A percentile compares a stretch with the other conserved stretches of the same genome.
Conservation (phyloP, 345 rosid species). For the Citrus hindsii region DNA sequence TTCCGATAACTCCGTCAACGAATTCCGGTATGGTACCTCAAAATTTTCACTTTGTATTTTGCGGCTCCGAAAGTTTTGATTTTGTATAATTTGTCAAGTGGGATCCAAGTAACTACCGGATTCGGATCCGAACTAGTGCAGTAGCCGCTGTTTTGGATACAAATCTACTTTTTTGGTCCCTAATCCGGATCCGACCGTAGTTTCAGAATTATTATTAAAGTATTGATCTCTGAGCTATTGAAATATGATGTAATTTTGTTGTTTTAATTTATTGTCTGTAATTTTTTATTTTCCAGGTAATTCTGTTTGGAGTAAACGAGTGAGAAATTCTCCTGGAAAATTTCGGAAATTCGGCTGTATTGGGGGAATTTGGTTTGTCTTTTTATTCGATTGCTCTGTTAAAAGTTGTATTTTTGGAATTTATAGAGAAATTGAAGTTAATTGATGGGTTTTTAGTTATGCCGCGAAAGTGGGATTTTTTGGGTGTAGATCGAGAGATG, state of each 20-base stretch:
- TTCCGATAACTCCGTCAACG: slow-evolving; percentile 18
- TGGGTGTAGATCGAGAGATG: slow-evolving; percentile 4
- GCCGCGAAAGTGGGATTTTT: slow-evolving; percentile 10
- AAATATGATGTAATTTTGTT: background rate
- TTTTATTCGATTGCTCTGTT: slow-evolving; percentile 6
- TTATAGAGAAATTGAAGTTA: background rate
- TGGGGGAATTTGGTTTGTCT: slow-evolving; percentile 12
- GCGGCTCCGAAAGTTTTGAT: background rate
- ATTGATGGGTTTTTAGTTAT: background rate
- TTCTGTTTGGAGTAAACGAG: slow-evolving; percentile 18
- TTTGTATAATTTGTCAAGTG: background rate
- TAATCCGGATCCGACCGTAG: slow-evolving; percentile 18
- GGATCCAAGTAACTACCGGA: slow-evolving; percentile 24
- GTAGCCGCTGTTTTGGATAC: background rate
- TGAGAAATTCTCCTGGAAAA: slow-evolving; percentile 15
- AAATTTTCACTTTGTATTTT: background rate
- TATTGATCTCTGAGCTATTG: background rate
- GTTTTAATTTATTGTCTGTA: background rate
- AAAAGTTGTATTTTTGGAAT: background rate
- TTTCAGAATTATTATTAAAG: background rate
- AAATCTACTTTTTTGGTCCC: background rate
- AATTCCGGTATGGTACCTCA: slow-evolving; percentile 20
- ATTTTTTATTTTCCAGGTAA: slow-evolving; percentile 18
- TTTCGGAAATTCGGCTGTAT: slow-evolving; percentile 16
- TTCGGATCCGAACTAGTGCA: slow-evolving; percentile 8